Percentiles rank a stretch among this genome's conserved stretches.
Evolutionary conservation across 192 early-diverging fungal genomes (phyloP).

Genomic region (Umbelopsis sp.): DNA sequence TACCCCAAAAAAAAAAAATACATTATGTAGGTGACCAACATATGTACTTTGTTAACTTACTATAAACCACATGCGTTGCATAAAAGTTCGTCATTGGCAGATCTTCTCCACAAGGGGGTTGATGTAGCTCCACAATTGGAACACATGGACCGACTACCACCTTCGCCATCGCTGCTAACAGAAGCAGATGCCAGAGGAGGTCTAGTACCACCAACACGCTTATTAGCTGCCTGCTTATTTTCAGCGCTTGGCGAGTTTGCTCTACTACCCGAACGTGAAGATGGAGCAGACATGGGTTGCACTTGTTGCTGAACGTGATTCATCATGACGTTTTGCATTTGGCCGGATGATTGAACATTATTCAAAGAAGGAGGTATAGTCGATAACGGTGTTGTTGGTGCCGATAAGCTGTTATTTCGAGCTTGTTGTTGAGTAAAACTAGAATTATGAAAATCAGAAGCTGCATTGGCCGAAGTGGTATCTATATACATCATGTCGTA

Average conservation of each 20-base stretch:
- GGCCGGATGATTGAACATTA: conserved; percentile 9
- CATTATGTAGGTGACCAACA: background rate
- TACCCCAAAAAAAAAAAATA: too few species aligned
- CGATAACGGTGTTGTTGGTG: conserved; percentile 6
- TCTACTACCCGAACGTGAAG: conserved; percentile 19
- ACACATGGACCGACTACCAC: conserved; percentile 48
- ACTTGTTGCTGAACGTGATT: conserved; percentile 24
- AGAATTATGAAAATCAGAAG: background rate
- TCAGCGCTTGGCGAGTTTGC: conserved; percentile 10
- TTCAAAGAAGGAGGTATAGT: background rate
- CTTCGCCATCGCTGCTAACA: conserved; percentile 15
- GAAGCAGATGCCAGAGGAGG: conserved; percentile 3
- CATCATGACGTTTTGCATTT: background rate
- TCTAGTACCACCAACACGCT: background rate
- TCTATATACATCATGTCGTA: conserved; percentile 17
- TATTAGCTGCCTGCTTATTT: background rate
- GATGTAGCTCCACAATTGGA: conserved; percentile 80
- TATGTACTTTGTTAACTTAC: conserved; percentile 46
- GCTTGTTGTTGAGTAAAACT: conserved; percentile 13
- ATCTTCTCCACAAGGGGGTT: conserved; percentile 92
- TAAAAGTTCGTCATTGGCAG: conserved; percentile 81
- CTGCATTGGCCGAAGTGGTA: background rate
- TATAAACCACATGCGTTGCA: conserved; percentile 99
- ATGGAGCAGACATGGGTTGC: conserved; percentile 10
- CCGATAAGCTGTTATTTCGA: conserved; percentile 4